Evolutionary conservation across 805 yeast species (phyloP).

Genomic region (Saccharomycopsis fodiens): DNA sequence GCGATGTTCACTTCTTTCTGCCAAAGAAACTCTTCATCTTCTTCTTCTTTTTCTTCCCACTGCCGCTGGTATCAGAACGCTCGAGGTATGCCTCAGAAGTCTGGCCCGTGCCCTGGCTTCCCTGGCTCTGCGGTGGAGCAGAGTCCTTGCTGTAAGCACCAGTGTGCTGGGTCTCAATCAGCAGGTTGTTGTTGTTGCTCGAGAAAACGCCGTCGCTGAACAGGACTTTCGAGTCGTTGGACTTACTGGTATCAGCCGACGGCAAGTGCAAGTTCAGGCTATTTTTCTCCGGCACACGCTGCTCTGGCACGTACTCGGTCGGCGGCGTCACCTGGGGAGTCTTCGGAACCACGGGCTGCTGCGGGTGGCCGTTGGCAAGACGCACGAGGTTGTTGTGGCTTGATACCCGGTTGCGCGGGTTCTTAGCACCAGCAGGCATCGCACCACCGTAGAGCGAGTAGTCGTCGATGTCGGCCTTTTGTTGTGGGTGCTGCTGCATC

Average conservation of each 20-base stretch:
- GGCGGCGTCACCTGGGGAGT: constrained; percentile 7
- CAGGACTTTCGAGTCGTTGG: constrained; percentile 8
- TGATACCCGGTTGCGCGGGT: constrained; percentile 13
- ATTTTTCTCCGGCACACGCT: neutral
- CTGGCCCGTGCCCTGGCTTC: constrained; percentile 1
- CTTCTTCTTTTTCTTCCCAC: constrained; percentile 11
- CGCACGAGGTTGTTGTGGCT: constrained; percentile 10
- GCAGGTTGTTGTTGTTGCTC: constrained; percentile 11
- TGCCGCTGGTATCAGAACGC: constrained; percentile 8
- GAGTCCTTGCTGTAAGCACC: neutral
- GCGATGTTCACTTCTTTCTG: constrained; percentile 8
- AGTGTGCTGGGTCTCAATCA: constrained; percentile 16
- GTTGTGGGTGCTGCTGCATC: neutral
- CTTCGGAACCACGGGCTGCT: neutral
- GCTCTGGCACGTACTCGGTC: neutral
- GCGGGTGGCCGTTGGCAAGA: neutral
- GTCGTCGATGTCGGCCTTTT: constrained; percentile 13
- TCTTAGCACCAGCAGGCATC: constrained; percentile 10
- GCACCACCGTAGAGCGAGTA: constrained; percentile 19
- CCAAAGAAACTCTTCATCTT: constrained; percentile 19
- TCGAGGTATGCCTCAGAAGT: neutral
- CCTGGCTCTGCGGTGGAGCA: neutral
- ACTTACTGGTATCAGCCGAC: constrained; percentile 3
- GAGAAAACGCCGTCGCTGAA: constrained; percentile 14
- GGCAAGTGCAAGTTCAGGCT: neutral